Conservation (phyloP, 257 asterid genomes). For the Verbascum thapsus region DNA sequence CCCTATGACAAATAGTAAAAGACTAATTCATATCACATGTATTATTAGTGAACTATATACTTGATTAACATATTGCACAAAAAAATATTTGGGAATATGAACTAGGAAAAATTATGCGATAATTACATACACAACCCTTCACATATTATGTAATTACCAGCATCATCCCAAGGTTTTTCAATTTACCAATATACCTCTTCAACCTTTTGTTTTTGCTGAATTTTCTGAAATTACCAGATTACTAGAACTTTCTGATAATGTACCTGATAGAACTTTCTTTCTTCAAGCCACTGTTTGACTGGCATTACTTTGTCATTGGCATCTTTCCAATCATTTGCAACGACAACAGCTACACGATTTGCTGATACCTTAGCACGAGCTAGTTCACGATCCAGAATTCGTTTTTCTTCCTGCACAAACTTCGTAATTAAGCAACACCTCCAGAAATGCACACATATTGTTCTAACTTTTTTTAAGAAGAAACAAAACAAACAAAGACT, state of each 20-base stretch:
- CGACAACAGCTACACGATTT: constrained; percentile 92
- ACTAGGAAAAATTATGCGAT: too few relatives aligned
- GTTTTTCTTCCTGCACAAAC: constrained; percentile 79
- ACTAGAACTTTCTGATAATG: constrained; percentile 11
- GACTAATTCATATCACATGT: too few relatives aligned
- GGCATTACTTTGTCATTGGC: constrained; percentile 97
- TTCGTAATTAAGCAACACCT: constrained; percentile 36
- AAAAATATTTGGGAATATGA: too few relatives aligned
- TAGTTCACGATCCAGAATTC: constrained; percentile 82
- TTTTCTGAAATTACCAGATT: constrained; percentile 15
- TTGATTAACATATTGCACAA: too few relatives aligned
- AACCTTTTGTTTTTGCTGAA: not conserved
- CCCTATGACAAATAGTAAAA: too few relatives aligned
- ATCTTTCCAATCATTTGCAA: constrained; percentile 98
- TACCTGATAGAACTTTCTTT: constrained; percentile 87
- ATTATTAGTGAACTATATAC: too few relatives aligned
- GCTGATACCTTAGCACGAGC: constrained; percentile 96
- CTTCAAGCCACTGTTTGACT: constrained; percentile 97
- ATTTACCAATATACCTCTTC: too few relatives aligned
- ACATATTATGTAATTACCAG: too few relatives aligned
- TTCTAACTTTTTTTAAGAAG: constrained; percentile 2
- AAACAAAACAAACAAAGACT: not conserved
- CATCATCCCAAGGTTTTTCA: too few relatives aligned
- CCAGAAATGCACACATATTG: constrained; percentile 13
- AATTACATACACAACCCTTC: too few relatives aligned